phyloP scores from a whole-genome alignment of 163 green algal species.

The Trebouxiophyceae sp. region DNA sequence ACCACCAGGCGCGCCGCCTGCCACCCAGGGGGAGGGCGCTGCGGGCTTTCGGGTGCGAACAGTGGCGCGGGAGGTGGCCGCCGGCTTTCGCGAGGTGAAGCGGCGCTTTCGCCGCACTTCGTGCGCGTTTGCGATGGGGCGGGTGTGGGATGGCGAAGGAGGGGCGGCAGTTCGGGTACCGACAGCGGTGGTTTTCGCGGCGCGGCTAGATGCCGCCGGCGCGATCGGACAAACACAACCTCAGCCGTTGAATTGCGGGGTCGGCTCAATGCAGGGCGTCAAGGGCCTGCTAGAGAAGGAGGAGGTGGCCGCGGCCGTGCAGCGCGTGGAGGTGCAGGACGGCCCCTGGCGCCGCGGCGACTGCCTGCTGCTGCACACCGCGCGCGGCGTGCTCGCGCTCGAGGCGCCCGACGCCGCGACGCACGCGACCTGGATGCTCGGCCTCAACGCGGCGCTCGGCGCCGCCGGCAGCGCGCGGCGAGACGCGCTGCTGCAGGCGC shows the following conservation, averaged over 20 bases:
- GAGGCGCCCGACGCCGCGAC: background rate
- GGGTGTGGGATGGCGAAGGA: too few species aligned
- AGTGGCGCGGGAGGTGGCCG: too few species aligned
- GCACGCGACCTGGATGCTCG: constrained; percentile 3
- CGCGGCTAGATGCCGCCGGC: background rate
- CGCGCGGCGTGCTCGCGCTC: background rate
- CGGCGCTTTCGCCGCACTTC: too few species aligned
- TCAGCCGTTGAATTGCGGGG: background rate
- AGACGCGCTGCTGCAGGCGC: background rate
- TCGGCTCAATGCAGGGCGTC: constrained; percentile 3
- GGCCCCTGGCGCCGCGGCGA: background rate
- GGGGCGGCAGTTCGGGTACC: background rate
- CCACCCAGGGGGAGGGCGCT: too few species aligned
- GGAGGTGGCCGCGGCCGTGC: constrained; percentile 3
- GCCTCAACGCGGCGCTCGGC: constrained; percentile 8
- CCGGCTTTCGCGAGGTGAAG: too few species aligned
- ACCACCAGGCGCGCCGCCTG: constrained; percentile 8
- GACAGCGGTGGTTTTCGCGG: background rate
- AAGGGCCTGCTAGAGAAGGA: constrained; percentile 6
- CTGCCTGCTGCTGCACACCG: background rate
- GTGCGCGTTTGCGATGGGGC: too few species aligned
- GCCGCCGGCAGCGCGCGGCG: background rate
- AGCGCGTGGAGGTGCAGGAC: constrained; percentile 7
- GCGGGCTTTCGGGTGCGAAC: too few species aligned
- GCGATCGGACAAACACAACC: background rate